Conservation (phyloP, 2,329 filamentous ascomycete genomes). For the Cladosporium sp. region DNA sequence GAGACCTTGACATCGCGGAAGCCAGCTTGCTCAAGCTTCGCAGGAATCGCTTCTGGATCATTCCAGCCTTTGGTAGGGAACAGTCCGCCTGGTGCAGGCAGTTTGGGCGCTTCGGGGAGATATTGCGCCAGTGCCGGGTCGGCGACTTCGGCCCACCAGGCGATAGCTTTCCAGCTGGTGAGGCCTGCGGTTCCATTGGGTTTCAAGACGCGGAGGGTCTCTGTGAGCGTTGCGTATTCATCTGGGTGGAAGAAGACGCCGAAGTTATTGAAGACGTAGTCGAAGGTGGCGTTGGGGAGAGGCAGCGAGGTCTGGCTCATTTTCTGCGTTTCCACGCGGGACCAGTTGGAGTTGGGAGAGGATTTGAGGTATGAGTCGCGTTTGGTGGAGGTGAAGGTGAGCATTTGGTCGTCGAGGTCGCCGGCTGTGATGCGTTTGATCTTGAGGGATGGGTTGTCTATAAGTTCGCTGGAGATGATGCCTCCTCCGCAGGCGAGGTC, state of each 20-base stretch:
- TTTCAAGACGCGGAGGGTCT: conserved; percentile 37
- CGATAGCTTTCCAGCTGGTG: conserved; percentile 38
- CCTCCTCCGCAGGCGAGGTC: conserved; percentile 27
- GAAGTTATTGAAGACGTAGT: conserved; percentile 26
- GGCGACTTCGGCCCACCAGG: conserved; percentile 25
- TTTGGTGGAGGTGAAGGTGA: conserved; percentile 7
- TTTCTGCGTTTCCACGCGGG: conserved; percentile 19
- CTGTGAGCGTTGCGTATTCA: conserved; percentile 19
- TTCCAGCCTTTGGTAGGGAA: conserved; percentile 24
- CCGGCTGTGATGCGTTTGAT: conserved; percentile 23
- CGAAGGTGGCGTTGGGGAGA: conserved; percentile 20
- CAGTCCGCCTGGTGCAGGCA: conserved; percentile 18
- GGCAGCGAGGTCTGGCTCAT: conserved; percentile 22
- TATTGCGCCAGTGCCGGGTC: conserved; percentile 21
- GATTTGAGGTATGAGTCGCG: neutral
- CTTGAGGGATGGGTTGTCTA: neutral
- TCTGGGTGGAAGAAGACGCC: conserved; percentile 26
- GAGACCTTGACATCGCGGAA: conserved; percentile 23
- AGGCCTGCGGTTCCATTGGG: conserved; percentile 41
- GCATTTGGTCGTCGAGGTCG: conserved; percentile 25
- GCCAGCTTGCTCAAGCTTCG: conserved; percentile 23
- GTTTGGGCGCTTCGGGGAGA: conserved; percentile 24
- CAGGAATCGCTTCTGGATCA: conserved; percentile 18
- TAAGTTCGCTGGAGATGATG: conserved; percentile 22
- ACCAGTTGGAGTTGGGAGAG: neutral